Evolutionary conservation across 352 stramenopile genomes (phyloP), one percentile per base, ranked within the genome.

Genomic region (Phytophthora brassicae): DNA sequence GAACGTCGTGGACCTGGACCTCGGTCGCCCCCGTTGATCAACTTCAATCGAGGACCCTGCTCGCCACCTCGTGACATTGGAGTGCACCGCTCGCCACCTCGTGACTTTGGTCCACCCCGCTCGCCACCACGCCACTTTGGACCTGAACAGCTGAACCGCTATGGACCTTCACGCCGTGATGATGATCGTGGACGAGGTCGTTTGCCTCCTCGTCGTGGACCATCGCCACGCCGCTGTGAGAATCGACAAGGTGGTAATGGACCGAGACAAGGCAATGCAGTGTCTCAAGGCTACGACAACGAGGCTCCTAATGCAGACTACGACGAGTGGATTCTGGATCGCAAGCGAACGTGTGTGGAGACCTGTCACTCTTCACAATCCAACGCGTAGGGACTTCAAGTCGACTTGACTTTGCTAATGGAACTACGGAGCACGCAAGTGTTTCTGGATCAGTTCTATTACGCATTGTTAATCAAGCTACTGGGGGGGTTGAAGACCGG

Each of bases 241-340:
- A 16, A 19, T 41, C 9, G 13, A 2, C 35, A 16, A 7, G 35
- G 35, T 41, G 35, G 35, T 41, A 6, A 17, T 41, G 35, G 35
- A 41, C 16, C 35, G 35, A 17, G 35, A 17, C 12, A 20, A 20
- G 35, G 3, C n/a, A 57, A 23, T 24, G 33, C 48, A 36, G 24
- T 36, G 2, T 3, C 1, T 16, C 41, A 17, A 20, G 19, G 12
- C 16, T 8, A 46, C 26, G 19, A 29, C 19, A 46, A 3, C n/a
- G n/a, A 29, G 9, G 8, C 2, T 9, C 6, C 19, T 29, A 19
- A 28, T 28, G 17, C 0, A 43, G 23, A 26, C 20, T 26, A 16
- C 7, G 29, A 53, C 12, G 56, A 52, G 46, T 64, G 56, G 56
- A 57, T 53, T 9, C 56, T 9, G 56, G 35, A 13, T 64, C 46